Conservation (phyloP, 345 rosid genomes). For the Bruguiera parviflora region DNA sequence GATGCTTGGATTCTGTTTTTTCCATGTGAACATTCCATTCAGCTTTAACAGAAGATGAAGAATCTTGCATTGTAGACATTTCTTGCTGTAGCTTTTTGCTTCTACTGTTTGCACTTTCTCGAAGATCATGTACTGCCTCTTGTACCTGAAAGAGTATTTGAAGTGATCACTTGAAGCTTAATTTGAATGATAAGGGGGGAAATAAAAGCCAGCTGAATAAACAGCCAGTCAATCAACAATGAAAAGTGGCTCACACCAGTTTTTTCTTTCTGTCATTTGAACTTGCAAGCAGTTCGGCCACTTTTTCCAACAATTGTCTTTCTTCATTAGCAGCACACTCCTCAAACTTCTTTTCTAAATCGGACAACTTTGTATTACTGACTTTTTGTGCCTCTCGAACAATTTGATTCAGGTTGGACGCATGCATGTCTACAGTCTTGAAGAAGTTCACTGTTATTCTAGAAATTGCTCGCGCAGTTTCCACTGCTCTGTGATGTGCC, state of each 20-base stretch:
- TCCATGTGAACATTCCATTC: slow-evolving; percentile 87
- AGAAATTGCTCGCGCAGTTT: slow-evolving; percentile 77
- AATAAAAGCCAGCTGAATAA: neutral
- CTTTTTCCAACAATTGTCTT: slow-evolving; percentile 14
- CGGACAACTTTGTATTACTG: slow-evolving; percentile 58
- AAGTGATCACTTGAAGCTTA: slow-evolving; percentile 11
- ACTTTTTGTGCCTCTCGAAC: neutral
- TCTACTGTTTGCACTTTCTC: slow-evolving; percentile 70
- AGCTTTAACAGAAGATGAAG: slow-evolving; percentile 63
- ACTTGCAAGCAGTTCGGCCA: slow-evolving; percentile 39
- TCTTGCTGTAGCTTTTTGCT: slow-evolving; percentile 74
- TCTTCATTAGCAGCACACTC: slow-evolving; percentile 91
- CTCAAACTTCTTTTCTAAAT: slow-evolving; percentile 71
- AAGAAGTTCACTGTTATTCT: slow-evolving; percentile 66
- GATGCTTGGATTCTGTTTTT: slow-evolving; percentile 66
- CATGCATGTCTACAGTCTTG: slow-evolving; percentile 67
- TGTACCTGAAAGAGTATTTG: slow-evolving; percentile 50
- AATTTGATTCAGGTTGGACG: slow-evolving; percentile 9
- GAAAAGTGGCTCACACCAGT: slow-evolving; percentile 42
- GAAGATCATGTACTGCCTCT: slow-evolving; percentile 83
- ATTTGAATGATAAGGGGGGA: neutral
- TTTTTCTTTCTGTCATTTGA: slow-evolving; percentile 88
- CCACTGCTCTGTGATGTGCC: slow-evolving; percentile 89
- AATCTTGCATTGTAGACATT: slow-evolving; percentile 90
- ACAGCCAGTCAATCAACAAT: neutral